These are phyloP conservation scores for Mimosa bimucronata DNA, from an alignment of 306 rosid genomes.

Conservation along the genomic window DNA sequence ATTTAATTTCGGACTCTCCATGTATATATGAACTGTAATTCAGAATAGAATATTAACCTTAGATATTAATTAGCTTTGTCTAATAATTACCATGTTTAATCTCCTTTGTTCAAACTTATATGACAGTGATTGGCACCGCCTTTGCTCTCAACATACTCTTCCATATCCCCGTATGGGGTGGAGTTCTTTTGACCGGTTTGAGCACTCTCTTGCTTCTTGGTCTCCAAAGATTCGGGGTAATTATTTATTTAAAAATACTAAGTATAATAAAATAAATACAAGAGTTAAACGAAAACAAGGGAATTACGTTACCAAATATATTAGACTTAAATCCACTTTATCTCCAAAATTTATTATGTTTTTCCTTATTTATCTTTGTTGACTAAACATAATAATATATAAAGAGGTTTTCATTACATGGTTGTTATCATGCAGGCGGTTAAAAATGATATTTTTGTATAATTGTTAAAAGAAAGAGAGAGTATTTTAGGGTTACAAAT, in stretches of 20 bases:
- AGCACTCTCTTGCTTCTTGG: constrained; percentile 88
- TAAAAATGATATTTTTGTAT: too few species aligned
- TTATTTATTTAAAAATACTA: background rate
- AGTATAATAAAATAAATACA: background rate
- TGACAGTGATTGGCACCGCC: constrained; percentile 91
- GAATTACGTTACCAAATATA: too few species aligned
- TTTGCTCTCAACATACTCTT: constrained; percentile 85
- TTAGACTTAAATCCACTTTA: too few species aligned
- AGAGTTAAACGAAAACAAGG: too few species aligned
- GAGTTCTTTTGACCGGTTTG: constrained; percentile 75
- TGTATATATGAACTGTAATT: background rate
- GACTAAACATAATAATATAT: too few species aligned
- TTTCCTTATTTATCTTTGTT: too few species aligned
- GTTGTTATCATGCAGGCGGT: too few species aligned
- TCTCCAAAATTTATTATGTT: too few species aligned
- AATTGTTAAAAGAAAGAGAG: too few species aligned
- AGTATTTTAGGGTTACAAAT: too few species aligned
- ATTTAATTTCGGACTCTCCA: too few species aligned
- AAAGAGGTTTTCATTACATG: too few species aligned
- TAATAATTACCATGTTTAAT: background rate
- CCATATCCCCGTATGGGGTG: constrained; percentile 79
- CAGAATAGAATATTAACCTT: background rate
- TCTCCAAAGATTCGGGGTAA: constrained; percentile 86
- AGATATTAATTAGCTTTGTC: background rate
- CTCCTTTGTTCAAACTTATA: background rate